Evolutionary conservation across 192 early-diverging fungal species (phyloP), one percentile per base, ranked within the genome.

Genomic region (Jimgerdemannia flammicorona): DNA sequence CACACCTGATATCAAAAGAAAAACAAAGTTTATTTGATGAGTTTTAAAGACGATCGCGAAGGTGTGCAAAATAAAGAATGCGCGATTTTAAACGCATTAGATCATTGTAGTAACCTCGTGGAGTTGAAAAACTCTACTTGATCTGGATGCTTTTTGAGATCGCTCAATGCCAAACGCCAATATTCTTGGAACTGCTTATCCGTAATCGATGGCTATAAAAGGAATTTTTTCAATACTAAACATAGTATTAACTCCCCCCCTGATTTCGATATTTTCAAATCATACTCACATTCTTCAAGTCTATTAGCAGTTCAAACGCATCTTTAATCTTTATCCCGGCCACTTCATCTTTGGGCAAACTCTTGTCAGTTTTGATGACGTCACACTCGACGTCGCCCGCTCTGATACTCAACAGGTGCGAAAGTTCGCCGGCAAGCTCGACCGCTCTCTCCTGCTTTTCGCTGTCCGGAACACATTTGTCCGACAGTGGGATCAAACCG

Each of bases 171-270:
- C 11, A 83, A 67, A 2, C 43, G 10, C 81, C 81, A 83, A 40
- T 83, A 83, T 4, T 80, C 76, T 29, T 73, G 72, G 20, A 83
- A 77, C 11, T 77, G 76, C 3, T 80, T 77, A 19, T 81, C 74
- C 3, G 77, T 77, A 18, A 84, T 68, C 39, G 73, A 75, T 41
- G 40, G 49, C 83, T 84, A 75, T 10, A 69, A 14, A 41, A 69
- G 29, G n/a, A 4, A 64, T 39, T 40, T 20, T 59, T 66, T 44
- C 63, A 78, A 14, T 59, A 14, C 49, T 14, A 54, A 54, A 54
- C 49, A 54, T 54, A n/a, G n/a, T n/a, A n/a, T n/a, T n/a, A 29
- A 29, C 29, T 29, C 29, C 64, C 49, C n/a, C 44, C 44, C 49
- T 40, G 42, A 10, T 29, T 8, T 6, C 19, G 19, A 69, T 20